Percentiles rank a stretch among this genome's conserved stretches.
These are phyloP conservation scores for Neodidymelliopsis sp. DNA, from an alignment of 2,329 filamentous ascomycete genomes.

Conservation along the genomic window DNA sequence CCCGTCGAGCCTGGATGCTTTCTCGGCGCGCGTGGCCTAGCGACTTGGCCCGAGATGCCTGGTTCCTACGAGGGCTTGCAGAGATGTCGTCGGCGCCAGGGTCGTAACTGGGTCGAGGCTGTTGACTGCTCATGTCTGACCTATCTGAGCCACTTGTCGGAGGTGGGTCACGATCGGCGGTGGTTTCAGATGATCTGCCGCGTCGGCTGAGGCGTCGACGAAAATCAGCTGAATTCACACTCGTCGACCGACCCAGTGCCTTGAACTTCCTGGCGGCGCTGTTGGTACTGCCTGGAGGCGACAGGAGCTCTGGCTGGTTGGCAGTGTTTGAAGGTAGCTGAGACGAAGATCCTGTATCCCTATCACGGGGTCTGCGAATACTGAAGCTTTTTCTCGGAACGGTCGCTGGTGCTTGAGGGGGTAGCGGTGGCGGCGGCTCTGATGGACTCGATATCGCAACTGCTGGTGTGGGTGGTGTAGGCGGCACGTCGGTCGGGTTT, in stretches of 20 bases:
- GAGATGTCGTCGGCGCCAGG: conserved; percentile 60
- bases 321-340: conserved; percentile 61
- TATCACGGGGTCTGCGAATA: conserved; percentile 69
- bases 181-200: conserved; percentile 62
- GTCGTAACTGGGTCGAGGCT: conserved; percentile 56
- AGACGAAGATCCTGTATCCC: conserved; percentile 59
- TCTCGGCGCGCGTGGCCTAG: conserved; percentile 88
- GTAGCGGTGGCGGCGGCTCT: conserved; percentile 56
- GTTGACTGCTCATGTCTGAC: conserved; percentile 61
- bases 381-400: conserved; percentile 87
- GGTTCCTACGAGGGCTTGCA: conserved; percentile 38
- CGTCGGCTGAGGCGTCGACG: conserved; percentile 68
- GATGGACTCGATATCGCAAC: conserved; percentile 81
- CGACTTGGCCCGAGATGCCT: conserved; percentile 74
- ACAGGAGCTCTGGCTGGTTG: conserved; percentile 80
- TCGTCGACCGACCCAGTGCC: conserved; percentile 83
- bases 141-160: conserved; percentile 82
- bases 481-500: conserved; percentile 64
- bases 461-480: conserved; percentile 73
- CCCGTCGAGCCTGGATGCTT: conserved; percentile 87
- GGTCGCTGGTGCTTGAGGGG: conserved; percentile 49
- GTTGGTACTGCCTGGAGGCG: conserved; percentile 69
- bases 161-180: conserved; percentile 66
- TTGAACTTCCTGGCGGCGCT: conserved; percentile 67
- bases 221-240: conserved; percentile 87